These are phyloP conservation scores for Penicillium silybi DNA, from an alignment of 495 filamentous ascomycete genomes.

Conservation along the genomic window DNA sequence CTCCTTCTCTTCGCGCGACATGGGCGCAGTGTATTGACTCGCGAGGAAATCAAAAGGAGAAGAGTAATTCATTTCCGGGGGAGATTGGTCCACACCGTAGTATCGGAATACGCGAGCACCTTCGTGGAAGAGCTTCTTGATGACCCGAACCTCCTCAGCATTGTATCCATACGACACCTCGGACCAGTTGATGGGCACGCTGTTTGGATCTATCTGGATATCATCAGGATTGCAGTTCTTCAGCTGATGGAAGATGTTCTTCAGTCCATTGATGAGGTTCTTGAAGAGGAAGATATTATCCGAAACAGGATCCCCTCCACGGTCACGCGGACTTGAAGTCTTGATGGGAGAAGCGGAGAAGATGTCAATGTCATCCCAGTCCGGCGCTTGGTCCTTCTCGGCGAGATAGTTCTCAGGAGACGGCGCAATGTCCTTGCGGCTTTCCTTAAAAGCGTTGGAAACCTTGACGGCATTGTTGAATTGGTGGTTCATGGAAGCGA, in stretches of 20 bases:
- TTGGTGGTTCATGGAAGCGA: slow-evolving; percentile 95
- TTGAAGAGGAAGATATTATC: slow-evolving; percentile 99
- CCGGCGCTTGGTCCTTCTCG: slow-evolving; percentile 72
- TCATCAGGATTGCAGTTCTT: slow-evolving; percentile 79
- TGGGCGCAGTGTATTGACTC: slow-evolving; percentile 87
- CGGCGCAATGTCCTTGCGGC: slow-evolving; percentile 58
- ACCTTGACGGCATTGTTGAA: slow-evolving; percentile 93
- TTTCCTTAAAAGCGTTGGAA: slow-evolving; percentile 63
- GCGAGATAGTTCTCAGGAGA: slow-evolving; percentile 73
- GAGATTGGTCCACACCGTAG: slow-evolving; percentile 81
- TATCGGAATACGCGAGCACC: slow-evolving; percentile 95
- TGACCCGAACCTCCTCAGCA: slow-evolving; percentile 92
- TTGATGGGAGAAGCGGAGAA: slow-evolving; percentile 96
- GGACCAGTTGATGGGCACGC: slow-evolving; percentile 84
- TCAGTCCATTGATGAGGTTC: slow-evolving; percentile 95
- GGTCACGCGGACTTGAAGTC: slow-evolving; percentile 86
- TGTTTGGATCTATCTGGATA: slow-evolving; percentile 63
- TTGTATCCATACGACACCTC: slow-evolving; percentile 97
- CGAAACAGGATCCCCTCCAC: slow-evolving; percentile 85
- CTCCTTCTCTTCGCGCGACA: slow-evolving; percentile 94
- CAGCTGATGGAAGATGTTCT: slow-evolving; percentile 93
- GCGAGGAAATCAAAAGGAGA: slow-evolving; percentile 86
- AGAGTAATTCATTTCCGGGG: slow-evolving; percentile 66
- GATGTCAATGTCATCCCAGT: slow-evolving; percentile 98
- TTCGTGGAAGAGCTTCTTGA: slow-evolving; percentile 96